These are phyloP conservation scores for Ehretia macrophylla DNA, from an alignment of 257 asterid genomes.

Conservation along the genomic window DNA sequence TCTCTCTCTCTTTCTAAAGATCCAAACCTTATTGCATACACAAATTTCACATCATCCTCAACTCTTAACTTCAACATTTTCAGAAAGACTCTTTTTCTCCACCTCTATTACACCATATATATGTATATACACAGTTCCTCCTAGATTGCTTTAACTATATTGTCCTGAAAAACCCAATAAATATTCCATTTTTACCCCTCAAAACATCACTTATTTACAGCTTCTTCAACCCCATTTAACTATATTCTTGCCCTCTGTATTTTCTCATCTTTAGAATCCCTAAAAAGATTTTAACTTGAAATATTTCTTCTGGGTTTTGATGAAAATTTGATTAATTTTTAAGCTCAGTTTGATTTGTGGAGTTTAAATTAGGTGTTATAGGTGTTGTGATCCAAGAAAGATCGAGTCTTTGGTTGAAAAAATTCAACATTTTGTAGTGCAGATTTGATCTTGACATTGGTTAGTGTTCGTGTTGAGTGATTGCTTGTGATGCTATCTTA, in stretches of 20 bases:
- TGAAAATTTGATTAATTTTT: neutral
- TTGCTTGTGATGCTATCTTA: constrained; percentile 44
- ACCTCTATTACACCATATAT: neutral
- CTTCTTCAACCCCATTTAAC: neutral
- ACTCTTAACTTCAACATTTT: neutral
- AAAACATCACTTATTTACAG: neutral
- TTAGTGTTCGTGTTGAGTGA: constrained; percentile 13
- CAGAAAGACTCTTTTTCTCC: neutral
- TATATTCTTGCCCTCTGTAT: neutral
- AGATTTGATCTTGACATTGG: constrained; percentile 31
- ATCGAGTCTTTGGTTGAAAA: constrained; percentile 17
- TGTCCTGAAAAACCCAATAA: neutral
- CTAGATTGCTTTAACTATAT: neutral
- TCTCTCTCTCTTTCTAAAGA: too few species aligned
- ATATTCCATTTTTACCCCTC: neutral
- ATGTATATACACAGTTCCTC: neutral
- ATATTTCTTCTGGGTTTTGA: neutral
- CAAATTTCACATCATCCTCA: neutral
- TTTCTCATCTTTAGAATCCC: neutral
- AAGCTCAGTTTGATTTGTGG: neutral
- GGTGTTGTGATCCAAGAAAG: neutral
- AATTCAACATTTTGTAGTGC: constrained; percentile 17
- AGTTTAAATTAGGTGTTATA: neutral
- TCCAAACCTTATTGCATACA: neutral
- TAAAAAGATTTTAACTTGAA: neutral